Conservation (phyloP, 108 stramenopile species). For the Cyclotella cryptica region DNA sequence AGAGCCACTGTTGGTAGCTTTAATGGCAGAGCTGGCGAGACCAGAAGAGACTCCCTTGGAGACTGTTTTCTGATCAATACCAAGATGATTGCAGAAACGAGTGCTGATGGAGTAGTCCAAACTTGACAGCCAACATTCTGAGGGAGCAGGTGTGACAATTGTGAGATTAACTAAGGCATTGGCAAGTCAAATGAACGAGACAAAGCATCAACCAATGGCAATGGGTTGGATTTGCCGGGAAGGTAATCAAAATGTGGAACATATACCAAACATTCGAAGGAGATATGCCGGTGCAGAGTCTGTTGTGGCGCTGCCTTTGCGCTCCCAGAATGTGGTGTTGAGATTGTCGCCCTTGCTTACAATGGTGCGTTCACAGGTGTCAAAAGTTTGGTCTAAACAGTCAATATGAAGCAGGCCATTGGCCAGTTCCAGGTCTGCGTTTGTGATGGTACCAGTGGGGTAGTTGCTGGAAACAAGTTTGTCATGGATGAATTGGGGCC, state of each 20-base stretch:
- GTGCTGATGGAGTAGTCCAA: not conserved
- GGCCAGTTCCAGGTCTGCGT: too few relatives aligned
- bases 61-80: conserved; percentile 31
- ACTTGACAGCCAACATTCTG: conserved; percentile 32
- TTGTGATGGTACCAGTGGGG: too few relatives aligned
- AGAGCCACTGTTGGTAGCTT: conserved; percentile 17
- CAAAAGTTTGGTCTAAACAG: too few relatives aligned
- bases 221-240: conserved; percentile 26
- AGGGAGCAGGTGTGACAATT: conserved; percentile 28
- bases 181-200: conserved; percentile 47
- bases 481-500: too few relatives aligned
- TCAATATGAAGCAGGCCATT: too few relatives aligned
- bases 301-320: conserved; percentile 32
- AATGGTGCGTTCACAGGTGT: conserved; percentile 20
- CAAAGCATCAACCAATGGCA: conserved; percentile 41
- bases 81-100: conserved; percentile 40
- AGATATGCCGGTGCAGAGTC: conserved; percentile 48
- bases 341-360: conserved; percentile 39
- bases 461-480: too few relatives aligned
- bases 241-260: conserved; percentile 40
- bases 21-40: conserved; percentile 10
- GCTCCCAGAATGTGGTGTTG: conserved; percentile 38
- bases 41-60: conserved; percentile 35
- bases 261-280: conserved; percentile 55
- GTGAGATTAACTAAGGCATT: conserved; percentile 45